phyloP scores from a whole-genome alignment of 1,284 basidiomycete genomes.

The Singerocomus rubriflavus region DNA sequence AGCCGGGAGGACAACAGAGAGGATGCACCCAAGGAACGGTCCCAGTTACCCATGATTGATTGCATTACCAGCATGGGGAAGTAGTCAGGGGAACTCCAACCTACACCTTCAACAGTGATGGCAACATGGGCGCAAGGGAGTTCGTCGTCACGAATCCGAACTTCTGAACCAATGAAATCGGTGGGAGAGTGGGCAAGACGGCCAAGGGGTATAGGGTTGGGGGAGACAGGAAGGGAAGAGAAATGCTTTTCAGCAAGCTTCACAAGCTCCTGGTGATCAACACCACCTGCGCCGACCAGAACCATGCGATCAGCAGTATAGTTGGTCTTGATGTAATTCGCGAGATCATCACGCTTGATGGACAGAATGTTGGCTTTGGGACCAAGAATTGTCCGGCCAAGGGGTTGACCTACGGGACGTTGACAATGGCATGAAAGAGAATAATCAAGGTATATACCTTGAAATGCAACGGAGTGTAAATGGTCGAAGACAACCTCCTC shows the following conservation, averaged over 20 bases:
- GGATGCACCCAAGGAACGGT: conserved; percentile 91
- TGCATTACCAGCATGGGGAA: conserved; percentile 99
- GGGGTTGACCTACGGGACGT: conserved; percentile 70
- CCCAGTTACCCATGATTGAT: conserved; percentile 99
- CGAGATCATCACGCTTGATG: conserved; percentile 89
- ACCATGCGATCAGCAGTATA: conserved; percentile 99
- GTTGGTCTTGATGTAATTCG: conserved; percentile 94
- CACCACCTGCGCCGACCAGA: conserved; percentile 94
- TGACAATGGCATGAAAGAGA: conserved; percentile 10
- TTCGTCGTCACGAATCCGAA: conserved; percentile 93
- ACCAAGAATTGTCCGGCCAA: conserved; percentile 97
- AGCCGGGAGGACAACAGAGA: conserved; percentile 89
- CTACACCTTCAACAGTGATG: conserved; percentile 96
- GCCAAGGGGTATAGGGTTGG: conserved; percentile 88
- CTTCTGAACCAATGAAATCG: conserved; percentile 91
- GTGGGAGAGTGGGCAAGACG: conserved; percentile 73
- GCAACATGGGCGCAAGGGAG: conserved; percentile 90
- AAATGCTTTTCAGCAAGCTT: conserved; percentile 96
- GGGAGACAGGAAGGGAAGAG: conserved; percentile 81
- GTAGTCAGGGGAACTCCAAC: conserved; percentile 98
- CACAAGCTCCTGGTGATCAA: conserved; percentile 91
- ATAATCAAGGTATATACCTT: conserved; percentile 51
- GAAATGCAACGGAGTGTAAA: conserved; percentile 95
- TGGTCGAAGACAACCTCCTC: conserved; percentile 99
- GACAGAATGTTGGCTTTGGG: conserved; percentile 97